Evolutionary conservation across 306 rosid species (phyloP).

Genomic region (Rosa rugosa): DNA sequence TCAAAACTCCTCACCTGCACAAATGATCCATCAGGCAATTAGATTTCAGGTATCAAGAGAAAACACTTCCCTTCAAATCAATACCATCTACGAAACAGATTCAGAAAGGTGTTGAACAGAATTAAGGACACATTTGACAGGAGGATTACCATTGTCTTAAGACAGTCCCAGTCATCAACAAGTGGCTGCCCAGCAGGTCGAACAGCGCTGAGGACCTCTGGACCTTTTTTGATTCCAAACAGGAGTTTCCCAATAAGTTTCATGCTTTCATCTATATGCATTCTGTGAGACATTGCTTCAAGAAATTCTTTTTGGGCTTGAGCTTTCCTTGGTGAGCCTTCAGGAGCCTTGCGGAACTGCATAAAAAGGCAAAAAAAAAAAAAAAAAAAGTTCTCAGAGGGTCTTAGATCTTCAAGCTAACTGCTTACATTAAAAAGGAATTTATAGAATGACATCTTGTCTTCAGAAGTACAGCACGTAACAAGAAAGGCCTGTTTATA

Average conservation of each 20-base stretch:
- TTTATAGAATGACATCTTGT: background rate
- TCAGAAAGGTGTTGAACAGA: background rate
- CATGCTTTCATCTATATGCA: slow-evolving; percentile 74
- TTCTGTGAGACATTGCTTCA: slow-evolving; percentile 88
- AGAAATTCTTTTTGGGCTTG: slow-evolving; percentile 77
- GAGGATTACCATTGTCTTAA: slow-evolving; percentile 63
- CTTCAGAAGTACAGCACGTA: background rate
- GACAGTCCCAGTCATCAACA: slow-evolving; percentile 87
- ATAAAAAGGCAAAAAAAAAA: slow-evolving; percentile 4
- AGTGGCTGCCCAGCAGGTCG: slow-evolving; percentile 70
- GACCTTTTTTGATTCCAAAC: slow-evolving; percentile 77
- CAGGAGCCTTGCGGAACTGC: slow-evolving; percentile 88
- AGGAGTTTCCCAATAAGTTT: slow-evolving; percentile 72
- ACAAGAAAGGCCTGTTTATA: background rate
- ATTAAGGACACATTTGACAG: slow-evolving; percentile 9
- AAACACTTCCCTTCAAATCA: background rate
- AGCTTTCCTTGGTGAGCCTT: slow-evolving; percentile 66
- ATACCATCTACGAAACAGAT: background rate
- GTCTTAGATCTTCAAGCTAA: background rate
- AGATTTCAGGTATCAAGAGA: background rate
- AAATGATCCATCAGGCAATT: background rate
- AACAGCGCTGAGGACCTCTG: slow-evolving; percentile 52
- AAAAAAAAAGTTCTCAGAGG: background rate
- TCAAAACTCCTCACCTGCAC: slow-evolving; percentile 86
- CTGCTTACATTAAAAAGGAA: background rate